Evolutionary conservation across 257 asterid genomes (phyloP).

Genomic region (Ligustrum vulgare): DNA sequence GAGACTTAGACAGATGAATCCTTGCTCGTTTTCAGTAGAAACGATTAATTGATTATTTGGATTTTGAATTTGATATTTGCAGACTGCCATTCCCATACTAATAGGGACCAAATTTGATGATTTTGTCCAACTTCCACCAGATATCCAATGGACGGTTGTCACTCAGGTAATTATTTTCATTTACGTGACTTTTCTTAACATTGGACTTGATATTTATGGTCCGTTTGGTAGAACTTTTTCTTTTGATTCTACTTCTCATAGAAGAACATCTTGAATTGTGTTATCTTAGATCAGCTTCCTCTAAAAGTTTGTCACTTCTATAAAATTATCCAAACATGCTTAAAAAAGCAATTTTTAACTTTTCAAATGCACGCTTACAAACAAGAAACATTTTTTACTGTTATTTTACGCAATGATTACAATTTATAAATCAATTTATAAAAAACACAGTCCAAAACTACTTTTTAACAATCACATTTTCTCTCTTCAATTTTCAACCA

Average conservation of each 20-base stretch:
- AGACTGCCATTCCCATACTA: slow-evolving; percentile 82
- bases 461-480: too few species aligned
- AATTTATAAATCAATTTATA: too few species aligned
- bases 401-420: too few species aligned
- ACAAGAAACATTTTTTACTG: not conserved
- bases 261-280: too few species aligned
- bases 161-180: slow-evolving; percentile 50
- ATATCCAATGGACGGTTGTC: slow-evolving; percentile 66
- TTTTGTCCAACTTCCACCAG: slow-evolving; percentile 75
- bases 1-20: not conserved
- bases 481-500: too few species aligned
- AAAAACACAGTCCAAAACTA: too few species aligned
- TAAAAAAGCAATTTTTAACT: too few species aligned
- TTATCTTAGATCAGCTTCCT: not conserved
- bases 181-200: not conserved
- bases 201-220: not conserved
- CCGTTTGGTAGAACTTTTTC: not conserved
- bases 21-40: not conserved
- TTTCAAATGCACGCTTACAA: too few species aligned
- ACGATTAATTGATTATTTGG: not conserved
- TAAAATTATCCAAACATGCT: too few species aligned
- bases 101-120: slow-evolving; percentile 83
- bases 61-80: slow-evolving; percentile 23
- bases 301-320: too few species aligned
- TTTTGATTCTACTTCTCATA: too few species aligned